A percentile compares a stretch with the other conserved stretches of the same genome.
Conservation (phyloP, 148 eudicot genomes). For the Dysphania ambrosioides region DNA sequence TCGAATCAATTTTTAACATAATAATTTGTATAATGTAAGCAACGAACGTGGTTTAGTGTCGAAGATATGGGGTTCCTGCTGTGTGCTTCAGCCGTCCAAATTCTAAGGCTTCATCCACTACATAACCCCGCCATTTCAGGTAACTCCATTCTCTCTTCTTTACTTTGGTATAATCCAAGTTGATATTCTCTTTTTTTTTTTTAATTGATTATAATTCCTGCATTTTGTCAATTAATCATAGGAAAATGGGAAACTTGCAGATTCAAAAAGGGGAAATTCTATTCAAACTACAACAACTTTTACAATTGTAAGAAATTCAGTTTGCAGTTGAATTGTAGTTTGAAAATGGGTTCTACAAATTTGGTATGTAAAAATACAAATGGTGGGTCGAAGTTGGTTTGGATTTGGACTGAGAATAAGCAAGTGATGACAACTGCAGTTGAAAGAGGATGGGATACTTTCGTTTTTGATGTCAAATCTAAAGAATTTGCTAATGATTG, state of each 20-base stretch:
- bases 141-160: neutral
- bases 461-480: slow-evolving; percentile 45
- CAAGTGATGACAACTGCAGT: slow-evolving; percentile 88
- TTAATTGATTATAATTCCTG: neutral
- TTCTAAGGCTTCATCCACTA: neutral
- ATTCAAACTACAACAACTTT: neutral
- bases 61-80: slow-evolving; percentile 15
- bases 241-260: slow-evolving; percentile 43
- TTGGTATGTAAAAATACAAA: slow-evolving; percentile 12
- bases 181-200: neutral
- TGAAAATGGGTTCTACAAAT: slow-evolving; percentile 36
- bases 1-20: too few relatives aligned
- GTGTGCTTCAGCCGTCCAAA: slow-evolving; percentile 12
- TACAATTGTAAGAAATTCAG: neutral
- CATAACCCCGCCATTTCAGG: slow-evolving; percentile 6
- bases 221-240: slow-evolving; percentile 26
- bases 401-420: slow-evolving; percentile 90
- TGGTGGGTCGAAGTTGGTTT: slow-evolving; percentile 53
- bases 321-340: slow-evolving; percentile 29
- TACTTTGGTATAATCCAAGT: neutral
- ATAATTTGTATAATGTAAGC: too few relatives aligned
- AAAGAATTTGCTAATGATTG: slow-evolving; percentile 55
- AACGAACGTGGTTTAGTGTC: too few relatives aligned
- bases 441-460: slow-evolving; percentile 90
- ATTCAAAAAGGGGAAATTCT: slow-evolving; percentile 17